These are phyloP conservation scores for Dendryphion nanum DNA, from an alignment of 2,329 filamentous ascomycete genomes.

Conservation along the genomic window DNA sequence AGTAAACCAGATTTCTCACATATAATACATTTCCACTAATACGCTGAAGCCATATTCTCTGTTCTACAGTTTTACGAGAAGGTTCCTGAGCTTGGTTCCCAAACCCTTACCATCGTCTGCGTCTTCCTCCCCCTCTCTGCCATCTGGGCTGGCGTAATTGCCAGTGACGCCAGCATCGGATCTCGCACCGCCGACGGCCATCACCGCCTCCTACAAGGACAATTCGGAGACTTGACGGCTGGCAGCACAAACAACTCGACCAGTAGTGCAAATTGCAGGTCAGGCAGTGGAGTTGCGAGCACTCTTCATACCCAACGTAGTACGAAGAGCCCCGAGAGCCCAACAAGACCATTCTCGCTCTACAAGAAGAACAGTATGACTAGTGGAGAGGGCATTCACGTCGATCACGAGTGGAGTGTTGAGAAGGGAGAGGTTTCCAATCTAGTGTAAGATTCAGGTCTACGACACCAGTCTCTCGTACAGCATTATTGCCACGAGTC, in stretches of 20 bases:
- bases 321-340: slow-evolving; percentile 17
- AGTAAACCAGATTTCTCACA: slow-evolving; percentile 2
- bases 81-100: slow-evolving; percentile 54
- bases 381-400: slow-evolving; percentile 16
- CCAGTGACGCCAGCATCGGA: slow-evolving; percentile 20
- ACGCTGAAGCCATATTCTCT: slow-evolving; percentile 57
- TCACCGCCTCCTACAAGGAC: slow-evolving; percentile 23
- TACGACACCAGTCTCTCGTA: too few species aligned
- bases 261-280: slow-evolving; percentile 14
- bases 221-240: slow-evolving; percentile 16
- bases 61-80: slow-evolving; percentile 54
- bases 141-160: slow-evolving; percentile 57
- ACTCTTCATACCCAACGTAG: slow-evolving; percentile 12
- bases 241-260: slow-evolving; percentile 4
- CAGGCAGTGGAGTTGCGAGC: slow-evolving; percentile 12
- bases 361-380: slow-evolving; percentile 2
- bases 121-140: slow-evolving; percentile 65
- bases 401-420: slow-evolving; percentile 23
- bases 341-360: slow-evolving; percentile 7
- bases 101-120: slow-evolving; percentile 58
- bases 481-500: too few species aligned
- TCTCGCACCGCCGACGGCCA: slow-evolving; percentile 22
- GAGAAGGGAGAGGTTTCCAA: slow-evolving; percentile 5
- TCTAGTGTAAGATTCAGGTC: too few species aligned
- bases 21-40: slow-evolving; percentile 19